Conservation (phyloP, 352 stramenopile species). For the Pythium volutum region DNA sequence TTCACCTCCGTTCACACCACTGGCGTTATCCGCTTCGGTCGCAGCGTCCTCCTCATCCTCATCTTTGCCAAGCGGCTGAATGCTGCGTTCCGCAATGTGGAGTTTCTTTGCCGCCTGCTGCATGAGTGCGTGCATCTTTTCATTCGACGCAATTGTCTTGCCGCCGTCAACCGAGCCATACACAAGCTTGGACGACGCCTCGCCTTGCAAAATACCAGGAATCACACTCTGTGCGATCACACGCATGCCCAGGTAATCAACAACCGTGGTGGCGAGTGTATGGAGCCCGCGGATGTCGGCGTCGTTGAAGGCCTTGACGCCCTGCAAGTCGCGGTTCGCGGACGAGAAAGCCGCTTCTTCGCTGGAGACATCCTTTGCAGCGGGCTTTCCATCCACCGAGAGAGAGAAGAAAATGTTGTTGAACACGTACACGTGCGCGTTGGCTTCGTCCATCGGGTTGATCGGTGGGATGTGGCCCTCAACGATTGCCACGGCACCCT, state of each 20-base stretch:
- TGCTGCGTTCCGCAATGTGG: conserved; percentile 84
- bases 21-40: conserved; percentile 19
- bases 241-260: conserved; percentile 94
- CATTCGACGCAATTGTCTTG: conserved; percentile 86
- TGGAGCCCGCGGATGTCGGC: conserved; percentile 89
- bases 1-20: conserved; percentile 38
- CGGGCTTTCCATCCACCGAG: conserved; percentile 77
- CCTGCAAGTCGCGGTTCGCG: conserved; percentile 88
- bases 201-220: conserved; percentile 93
- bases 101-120: conserved; percentile 77
- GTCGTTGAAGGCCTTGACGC: conserved; percentile 90
- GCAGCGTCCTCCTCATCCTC: conserved; percentile 37
- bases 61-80: conserved; percentile 74
- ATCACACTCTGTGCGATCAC: conserved; percentile 96
- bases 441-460: conserved; percentile 94
- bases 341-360: conserved; percentile 84
- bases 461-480: conserved; percentile 94
- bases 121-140: conserved; percentile 93
- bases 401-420: conserved; percentile 98
- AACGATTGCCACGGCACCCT: conserved; percentile 90
- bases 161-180: conserved; percentile 94
- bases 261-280: conserved; percentile 92
- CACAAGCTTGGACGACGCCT: conserved; percentile 93
- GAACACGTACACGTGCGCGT: conserved; percentile 95
- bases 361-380: conserved; percentile 57